Base-by-base conservation (phyloP, 176 grass and related monocot genomes). In the Aechmea fasciata region DNA sequence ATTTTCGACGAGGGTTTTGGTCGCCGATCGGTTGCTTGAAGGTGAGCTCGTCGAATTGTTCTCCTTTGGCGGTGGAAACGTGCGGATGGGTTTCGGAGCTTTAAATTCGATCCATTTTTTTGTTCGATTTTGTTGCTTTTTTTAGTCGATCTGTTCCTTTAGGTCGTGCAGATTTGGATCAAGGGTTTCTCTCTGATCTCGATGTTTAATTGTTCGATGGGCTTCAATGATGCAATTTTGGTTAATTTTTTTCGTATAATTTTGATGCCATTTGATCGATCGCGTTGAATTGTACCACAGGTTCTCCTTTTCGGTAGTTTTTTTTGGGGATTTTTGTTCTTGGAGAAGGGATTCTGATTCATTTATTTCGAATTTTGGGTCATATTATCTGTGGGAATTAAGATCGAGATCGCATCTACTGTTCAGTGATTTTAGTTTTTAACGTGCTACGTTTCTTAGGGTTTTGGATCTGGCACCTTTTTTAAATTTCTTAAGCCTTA, bases 401-500 rank as follows among this genome's bases (percentile, higher is more conserved):
- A 9, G 52, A 59, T 75, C 55, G 22, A 79, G 82, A 82, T 75
- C 75, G 17, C 82, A 85, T 81, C 79, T 89, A 69, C 67, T 47
- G 49, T 51, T 57, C 24, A 64, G 12, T 11, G 23, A 33, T 53
- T 76, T 67, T 67, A 14, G 28, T 26, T 66, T 65, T 14, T 76
- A 15, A 76, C 29, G 33, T 41, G 6, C 28, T 70, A 75, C 72
- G 66, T 76, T 82, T 76, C 65, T 67, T 33, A 52, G 72, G 53
- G 51, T 55, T 78, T 76, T 70, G 74, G 74, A 77, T 83, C 73
- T n/a, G 25, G 25, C 41, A 28, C 47, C 72, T 83, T 74, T 81
- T 83, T 82, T 69, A 70, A 83, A 77, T 91, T 91, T 75, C 85
- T 91, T 96, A 79, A 88, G 87, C 65, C 70, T 88, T 87, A 91